A percentile compares a stretch with the other conserved stretches of the same genome.
Conservation (phyloP, 1,139 yeast genomes). For the Kodamaea sp. region DNA sequence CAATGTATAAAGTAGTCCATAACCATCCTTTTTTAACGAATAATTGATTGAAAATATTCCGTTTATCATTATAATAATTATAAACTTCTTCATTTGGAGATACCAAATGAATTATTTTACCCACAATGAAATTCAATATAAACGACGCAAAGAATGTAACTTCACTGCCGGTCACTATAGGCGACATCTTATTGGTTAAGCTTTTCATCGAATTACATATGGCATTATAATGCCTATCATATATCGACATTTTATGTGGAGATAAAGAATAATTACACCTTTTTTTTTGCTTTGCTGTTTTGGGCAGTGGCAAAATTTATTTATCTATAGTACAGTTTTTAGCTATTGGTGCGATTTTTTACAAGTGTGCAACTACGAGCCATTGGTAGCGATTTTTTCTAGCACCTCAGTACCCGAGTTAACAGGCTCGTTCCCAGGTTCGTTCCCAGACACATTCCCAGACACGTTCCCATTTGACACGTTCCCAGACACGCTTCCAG, state of each 20-base stretch:
- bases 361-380: no score
- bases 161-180: slow-evolving; percentile 19
- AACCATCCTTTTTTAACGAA: slow-evolving; percentile 92
- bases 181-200: slow-evolving; percentile 8
- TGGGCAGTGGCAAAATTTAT: no score
- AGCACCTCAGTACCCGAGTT: no score
- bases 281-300: no score
- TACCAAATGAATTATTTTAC: slow-evolving; percentile 31
- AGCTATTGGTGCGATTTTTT: no score
- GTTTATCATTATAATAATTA: slow-evolving; percentile 59
- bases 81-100: slow-evolving; percentile 37
- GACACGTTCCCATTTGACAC: no score
- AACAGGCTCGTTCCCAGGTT: no score
- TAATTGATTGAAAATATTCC: slow-evolving; percentile 61
- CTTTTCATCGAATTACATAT: slow-evolving; percentile 6
- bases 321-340: no score
- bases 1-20: slow-evolving; percentile 63
- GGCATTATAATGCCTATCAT: slow-evolving; percentile 20
- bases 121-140: slow-evolving; percentile 29
- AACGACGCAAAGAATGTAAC: slow-evolving; percentile 28
- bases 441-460: no score
- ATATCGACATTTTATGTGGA: slow-evolving; percentile 12
- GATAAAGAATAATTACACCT: neutral
- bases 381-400: no score
- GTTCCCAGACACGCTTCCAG: no score